A percentile compares a stretch with the other conserved stretches of the same genome.
Evolutionary conservation across 306 rosid genomes (phyloP).

Genomic region (Abrus pulchellus): DNA sequence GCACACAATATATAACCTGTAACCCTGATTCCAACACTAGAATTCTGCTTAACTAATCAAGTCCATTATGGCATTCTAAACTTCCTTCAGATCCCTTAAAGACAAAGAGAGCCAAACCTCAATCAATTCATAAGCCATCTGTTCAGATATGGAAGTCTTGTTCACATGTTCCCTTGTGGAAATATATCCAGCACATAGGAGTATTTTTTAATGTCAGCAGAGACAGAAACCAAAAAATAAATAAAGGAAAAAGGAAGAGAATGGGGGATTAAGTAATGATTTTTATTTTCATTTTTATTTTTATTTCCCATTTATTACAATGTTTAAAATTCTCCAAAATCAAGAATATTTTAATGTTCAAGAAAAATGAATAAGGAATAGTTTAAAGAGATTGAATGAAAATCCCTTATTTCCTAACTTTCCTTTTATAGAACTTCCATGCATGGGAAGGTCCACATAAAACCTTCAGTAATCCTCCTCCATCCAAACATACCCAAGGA

Average conservation of each 20-base stretch:
- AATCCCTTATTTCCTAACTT: conserved; percentile 1
- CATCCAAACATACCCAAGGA: conserved; percentile 27
- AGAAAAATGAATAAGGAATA: background rate
- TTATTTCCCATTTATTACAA: background rate
- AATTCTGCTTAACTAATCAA: conserved; percentile 16
- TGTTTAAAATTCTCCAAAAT: conserved; percentile 29
- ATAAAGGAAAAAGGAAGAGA: conserved; percentile 16
- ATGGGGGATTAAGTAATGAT: background rate
- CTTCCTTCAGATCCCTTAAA: conserved; percentile 27
- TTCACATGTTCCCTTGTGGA: conserved; percentile 3
- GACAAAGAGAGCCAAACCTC: conserved; percentile 22
- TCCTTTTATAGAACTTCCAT: background rate
- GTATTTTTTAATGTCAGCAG: background rate
- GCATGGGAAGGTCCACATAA: conserved; percentile 12
- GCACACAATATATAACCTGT: background rate
- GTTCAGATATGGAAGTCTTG: conserved; percentile 16
- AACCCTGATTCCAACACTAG: background rate
- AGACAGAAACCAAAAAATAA: background rate
- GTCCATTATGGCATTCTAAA: conserved; percentile 3
- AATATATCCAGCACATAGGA: conserved; percentile 3
- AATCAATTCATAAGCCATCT: background rate
- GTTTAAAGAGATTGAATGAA: conserved; percentile 9
- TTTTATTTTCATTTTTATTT: background rate
- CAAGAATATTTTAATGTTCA: background rate
- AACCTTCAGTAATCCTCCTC: conserved; percentile 24